phyloP scores from a whole-genome alignment of 1,284 basidiomycete species.

The Coriolopsis trogii region DNA sequence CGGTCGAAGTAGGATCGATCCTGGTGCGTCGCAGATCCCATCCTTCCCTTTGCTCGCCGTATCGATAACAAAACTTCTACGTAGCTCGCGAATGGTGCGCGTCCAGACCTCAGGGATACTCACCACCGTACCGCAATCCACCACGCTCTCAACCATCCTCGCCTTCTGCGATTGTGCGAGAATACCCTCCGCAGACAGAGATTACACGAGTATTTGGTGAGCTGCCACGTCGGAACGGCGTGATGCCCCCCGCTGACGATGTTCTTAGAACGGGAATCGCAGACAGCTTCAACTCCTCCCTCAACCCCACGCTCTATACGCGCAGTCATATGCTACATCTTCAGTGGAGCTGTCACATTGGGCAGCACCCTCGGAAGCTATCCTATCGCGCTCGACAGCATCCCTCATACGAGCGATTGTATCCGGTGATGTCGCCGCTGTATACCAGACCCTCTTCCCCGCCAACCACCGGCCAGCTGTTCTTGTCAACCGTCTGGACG shows the following conservation, averaged over 20 bases:
- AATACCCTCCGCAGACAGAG: conserved; percentile 60
- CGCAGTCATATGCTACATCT: conserved; percentile 14
- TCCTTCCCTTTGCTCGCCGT: not conserved
- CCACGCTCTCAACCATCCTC: conserved; percentile 61
- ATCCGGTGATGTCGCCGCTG: conserved; percentile 18
- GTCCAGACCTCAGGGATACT: conserved; percentile 69
- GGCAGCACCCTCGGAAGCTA: conserved; percentile 13
- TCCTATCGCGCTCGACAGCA: conserved; percentile 33
- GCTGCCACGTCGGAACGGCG: conserved; percentile 11
- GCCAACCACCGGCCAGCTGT: conserved; percentile 21
- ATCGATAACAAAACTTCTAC: not conserved
- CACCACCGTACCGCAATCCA: conserved; percentile 72
- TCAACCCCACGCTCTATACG: conserved; percentile 18
- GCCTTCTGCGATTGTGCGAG: conserved; percentile 70
- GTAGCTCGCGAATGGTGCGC: conserved; percentile 66
- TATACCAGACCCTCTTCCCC: conserved; percentile 36
- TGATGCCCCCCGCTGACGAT: conserved; percentile 1
- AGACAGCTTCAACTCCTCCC: conserved; percentile 26
- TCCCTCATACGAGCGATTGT: conserved; percentile 18
- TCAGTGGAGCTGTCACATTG: conserved; percentile 11
- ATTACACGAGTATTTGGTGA: conserved; percentile 57
- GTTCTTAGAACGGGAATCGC: conserved; percentile 27
- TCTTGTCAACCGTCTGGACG: conserved; percentile 59
- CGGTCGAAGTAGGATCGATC: conserved; percentile 58
- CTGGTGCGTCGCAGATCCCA: conserved; percentile 49